Evolutionary conservation across 2,329 filamentous ascomycete genomes (phyloP).

Genomic region (Ascochyta lentis): DNA sequence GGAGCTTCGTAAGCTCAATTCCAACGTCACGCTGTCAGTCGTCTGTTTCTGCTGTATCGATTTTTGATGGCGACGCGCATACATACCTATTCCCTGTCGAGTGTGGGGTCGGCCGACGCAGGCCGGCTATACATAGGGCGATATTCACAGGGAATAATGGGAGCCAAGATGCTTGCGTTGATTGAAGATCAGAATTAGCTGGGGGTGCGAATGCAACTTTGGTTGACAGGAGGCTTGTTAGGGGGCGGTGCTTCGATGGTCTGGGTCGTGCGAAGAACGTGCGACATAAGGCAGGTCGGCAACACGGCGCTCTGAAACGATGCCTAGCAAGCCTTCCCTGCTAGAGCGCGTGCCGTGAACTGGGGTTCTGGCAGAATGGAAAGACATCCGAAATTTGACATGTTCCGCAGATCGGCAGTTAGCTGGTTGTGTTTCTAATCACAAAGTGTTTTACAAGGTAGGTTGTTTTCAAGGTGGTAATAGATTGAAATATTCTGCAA

Average conservation of each 20-base stretch:
- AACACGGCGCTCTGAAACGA: conserved; percentile 3
- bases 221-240: background rate
- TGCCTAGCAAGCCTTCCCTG: background rate
- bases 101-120: background rate
- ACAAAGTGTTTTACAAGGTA: background rate
- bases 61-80: background rate
- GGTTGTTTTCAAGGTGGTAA: background rate
- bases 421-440: background rate
- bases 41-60: too few relatives aligned
- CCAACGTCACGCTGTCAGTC: background rate
- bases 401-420: background rate
- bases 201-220: background rate
- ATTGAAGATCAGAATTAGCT: background rate
- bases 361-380: background rate
- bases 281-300: background rate
- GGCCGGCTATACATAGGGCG: background rate
- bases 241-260: background rate
- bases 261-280: conserved; percentile 2
- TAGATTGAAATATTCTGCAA: conserved; percentile 10
- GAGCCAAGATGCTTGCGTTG: background rate
- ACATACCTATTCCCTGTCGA: background rate
- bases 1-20: background rate
- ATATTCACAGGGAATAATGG: background rate
- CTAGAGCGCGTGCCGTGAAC: background rate
- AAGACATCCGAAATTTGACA: background rate